A percentile compares a stretch with the other conserved stretches of the same genome.
phyloP scores from a whole-genome alignment of 306 rosid species.

The Vachellia pachyceras region DNA sequence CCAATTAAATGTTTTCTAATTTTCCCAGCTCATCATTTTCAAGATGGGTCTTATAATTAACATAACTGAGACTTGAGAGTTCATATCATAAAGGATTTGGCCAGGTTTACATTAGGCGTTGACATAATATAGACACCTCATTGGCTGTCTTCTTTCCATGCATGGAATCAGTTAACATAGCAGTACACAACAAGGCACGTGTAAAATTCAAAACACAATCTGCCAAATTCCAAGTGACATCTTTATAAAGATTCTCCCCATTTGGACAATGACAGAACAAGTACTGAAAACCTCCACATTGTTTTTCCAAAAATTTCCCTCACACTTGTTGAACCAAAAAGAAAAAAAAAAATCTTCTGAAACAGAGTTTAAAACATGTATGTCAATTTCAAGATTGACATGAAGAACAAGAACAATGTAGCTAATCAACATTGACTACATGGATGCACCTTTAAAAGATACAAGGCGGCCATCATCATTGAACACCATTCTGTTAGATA shows the following conservation, averaged over 20 bases:
- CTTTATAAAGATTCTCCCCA: neutral
- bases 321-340: neutral
- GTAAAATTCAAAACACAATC: neutral
- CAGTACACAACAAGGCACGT: neutral
- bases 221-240: neutral
- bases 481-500: constrained; percentile 89
- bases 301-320: neutral
- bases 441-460: constrained; percentile 77
- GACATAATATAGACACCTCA: neutral
- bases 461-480: constrained; percentile 63
- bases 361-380: constrained; percentile 5
- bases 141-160: neutral
- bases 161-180: neutral
- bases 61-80: neutral
- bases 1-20: neutral
- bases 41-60: constrained; percentile 2
- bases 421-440: constrained; percentile 7
- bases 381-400: neutral
- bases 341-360: neutral
- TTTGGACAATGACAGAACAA: neutral
- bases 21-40: constrained; percentile 15
- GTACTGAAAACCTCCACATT: neutral
- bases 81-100: neutral
- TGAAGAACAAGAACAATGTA: neutral
- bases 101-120: neutral